Evolutionary conservation across 169 alveolate species (phyloP), one percentile per base, ranked within the genome.

Genomic region (Cryptosporidium canis): DNA sequence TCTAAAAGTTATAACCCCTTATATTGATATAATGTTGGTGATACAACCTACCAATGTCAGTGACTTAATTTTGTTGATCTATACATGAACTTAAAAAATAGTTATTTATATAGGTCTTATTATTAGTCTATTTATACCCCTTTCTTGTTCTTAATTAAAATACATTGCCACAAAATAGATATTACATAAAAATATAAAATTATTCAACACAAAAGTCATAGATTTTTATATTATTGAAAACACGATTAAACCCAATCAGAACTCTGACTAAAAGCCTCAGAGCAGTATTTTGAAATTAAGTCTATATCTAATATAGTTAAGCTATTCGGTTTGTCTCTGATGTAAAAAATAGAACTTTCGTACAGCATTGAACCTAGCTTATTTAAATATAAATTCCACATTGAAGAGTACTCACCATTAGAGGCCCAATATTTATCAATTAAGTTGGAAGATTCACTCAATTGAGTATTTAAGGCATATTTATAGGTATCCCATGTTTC

Each of bases 401-500:
- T 14, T n/a, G 3, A 16, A 5, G 68, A 61, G 31, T 61, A 61
- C 33, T 61, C 68, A 61, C 24, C 18, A 47, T 47, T 51, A 3
- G 63, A 9, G 2, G 63, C 24, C 24, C 24, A 33, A 1, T 21
- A 33, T 6, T 51, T 51, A 33, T 51, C 29, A 51, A 21, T 6
- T 2, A 14, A 51, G 24, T 16, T 51, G 24, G 35, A 3, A 8
- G n/a, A 21, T 7, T n/a, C 33, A 6, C n/a, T 21, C 24, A 51
- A n/a, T 51, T 14, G 8, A 51, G 37, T 8, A 8, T 27, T n/a
- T 29, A 21, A 7, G 12, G 68, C 68, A 12, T n/a, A 29, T 16
- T 51, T 31, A 55, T 27, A 70, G 18, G 67, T 31, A 16, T 70
- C 67, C 84, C 84, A 70, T 31, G 84, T 51, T 21, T 47, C 47